Conservation (phyloP, 257 asterid species). For the Coffea canephora region DNA sequence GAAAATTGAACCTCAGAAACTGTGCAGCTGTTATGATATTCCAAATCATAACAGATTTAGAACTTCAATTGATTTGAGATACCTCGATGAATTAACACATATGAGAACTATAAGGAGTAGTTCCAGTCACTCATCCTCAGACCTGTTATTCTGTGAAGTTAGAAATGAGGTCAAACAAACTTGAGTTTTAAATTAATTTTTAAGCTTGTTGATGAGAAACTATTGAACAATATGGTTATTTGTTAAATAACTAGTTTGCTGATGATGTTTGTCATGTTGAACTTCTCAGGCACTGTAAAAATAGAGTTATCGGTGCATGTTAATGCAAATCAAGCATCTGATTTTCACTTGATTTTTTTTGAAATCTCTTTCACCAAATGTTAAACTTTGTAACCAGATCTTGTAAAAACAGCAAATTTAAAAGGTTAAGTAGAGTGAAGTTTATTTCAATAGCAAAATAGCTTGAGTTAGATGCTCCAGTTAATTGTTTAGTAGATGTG, state of each 20-base stretch:
- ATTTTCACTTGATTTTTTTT: not conserved
- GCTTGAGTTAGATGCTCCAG: not conserved
- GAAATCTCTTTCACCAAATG: not conserved
- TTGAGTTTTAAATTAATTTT: not conserved
- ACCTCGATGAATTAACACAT: not conserved
- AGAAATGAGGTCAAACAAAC: not conserved
- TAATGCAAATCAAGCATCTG: not conserved
- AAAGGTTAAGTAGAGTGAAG: not conserved
- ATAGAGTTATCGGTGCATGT: not conserved
- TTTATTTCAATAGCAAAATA: not conserved
- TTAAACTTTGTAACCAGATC: not conserved
- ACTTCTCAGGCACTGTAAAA: not conserved
- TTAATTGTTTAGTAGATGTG: not conserved
- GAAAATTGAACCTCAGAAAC: not conserved
- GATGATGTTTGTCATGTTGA: not conserved
- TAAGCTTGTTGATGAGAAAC: not conserved
- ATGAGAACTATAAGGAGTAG: too few relatives aligned
- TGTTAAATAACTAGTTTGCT: not conserved
- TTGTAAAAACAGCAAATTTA: not conserved
- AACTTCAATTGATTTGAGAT: not conserved
- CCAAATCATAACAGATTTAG: too few relatives aligned
- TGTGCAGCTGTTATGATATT: not conserved
- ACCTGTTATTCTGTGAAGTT: not conserved
- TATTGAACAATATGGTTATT: not conserved
- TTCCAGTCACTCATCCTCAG: too few relatives aligned